Evolutionary conservation across 2,329 filamentous ascomycete genomes (phyloP).

Genomic region (Ceratocystis variospora): DNA sequence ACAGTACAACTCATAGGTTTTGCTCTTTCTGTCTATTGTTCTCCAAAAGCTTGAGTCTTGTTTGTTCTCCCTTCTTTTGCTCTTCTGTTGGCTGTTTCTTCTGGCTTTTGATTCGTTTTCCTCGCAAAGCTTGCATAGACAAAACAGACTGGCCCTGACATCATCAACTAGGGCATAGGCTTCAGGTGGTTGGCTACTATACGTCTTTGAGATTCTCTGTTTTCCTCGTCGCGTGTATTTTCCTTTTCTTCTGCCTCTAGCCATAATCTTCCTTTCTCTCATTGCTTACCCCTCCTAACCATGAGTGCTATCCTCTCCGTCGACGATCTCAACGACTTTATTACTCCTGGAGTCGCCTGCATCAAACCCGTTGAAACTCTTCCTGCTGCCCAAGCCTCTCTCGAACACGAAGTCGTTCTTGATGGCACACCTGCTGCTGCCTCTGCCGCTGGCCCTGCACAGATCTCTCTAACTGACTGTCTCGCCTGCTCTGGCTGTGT

Average conservation of each 20-base stretch:
- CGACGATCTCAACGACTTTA: conserved; percentile 98
- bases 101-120: too few relatives aligned
- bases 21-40: not conserved
- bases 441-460: conserved; percentile 53
- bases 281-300: conserved; percentile 16
- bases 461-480: conserved; percentile 94
- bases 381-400: conserved; percentile 48
- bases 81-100: too few relatives aligned
- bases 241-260: not conserved
- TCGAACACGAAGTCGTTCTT: conserved; percentile 70
- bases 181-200: not conserved
- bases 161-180: not conserved
- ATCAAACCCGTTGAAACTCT: conserved; percentile 96
- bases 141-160: not conserved
- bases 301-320: conserved; percentile 97
- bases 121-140: not conserved
- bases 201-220: not conserved
- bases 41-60: not conserved
- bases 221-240: not conserved
- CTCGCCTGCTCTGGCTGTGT: conserved; percentile 96
- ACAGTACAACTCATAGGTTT: too few relatives aligned
- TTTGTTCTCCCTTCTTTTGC: not conserved
- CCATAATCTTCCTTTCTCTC: conserved; percentile 10
- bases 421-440: conserved; percentile 58
- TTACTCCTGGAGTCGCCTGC: conserved; percentile 90